Base-by-base conservation (phyloP, 257 asterid genomes). In the Pogostemon cablin region DNA sequence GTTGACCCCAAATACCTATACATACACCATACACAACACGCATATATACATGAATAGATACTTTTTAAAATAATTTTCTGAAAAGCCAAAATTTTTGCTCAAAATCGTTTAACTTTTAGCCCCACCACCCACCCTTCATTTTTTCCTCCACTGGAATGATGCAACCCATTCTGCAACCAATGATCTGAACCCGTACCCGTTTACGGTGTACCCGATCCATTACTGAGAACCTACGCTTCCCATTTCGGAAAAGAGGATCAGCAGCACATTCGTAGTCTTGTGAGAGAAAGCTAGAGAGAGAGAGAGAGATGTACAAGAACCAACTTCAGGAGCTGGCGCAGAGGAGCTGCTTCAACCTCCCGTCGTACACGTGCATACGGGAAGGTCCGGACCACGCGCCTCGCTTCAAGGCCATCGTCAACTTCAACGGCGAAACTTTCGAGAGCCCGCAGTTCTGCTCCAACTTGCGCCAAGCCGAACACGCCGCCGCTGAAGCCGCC, bases 351-450 rank as follows among this genome's bases (percentile, higher is more conserved):
- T 90, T 90, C 81, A 90, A 78, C 72, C 84, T 88, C 62, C 96
- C 91, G n/a, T 86, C 90, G 3, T 90, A 90, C 78, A 81, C 88
- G 9, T 88, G 95, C 72, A 60, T 84, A 3, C 62, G 96, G 75
- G 95, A 90, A 68, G 96, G 96, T 79, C 95, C 96, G 0, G 97
- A 90, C 84, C 97, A 90, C 90, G 96, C 95, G 67, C 96, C 95
- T 35, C 84, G 96, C n/a, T 90, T 90, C 60, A 90, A 90, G 74
- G 90, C 93, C 12, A 48, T 81, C 25, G 96, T 90, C 15, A 88
- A 83, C 71, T 90, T 90, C 71, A 86, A 85, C 84, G 96, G 96
- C 20, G 96, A 90, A 48, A 65, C 56, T 67, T 90, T 88, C 55
- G 96, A 90, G 71, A 73, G 86, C 65, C 91, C 91, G 2, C 78